Evolutionary conservation across 2,329 filamentous ascomycete species (phyloP), one percentile per base, ranked within the genome.

Genomic region (Paramyrothecium roridum): DNA sequence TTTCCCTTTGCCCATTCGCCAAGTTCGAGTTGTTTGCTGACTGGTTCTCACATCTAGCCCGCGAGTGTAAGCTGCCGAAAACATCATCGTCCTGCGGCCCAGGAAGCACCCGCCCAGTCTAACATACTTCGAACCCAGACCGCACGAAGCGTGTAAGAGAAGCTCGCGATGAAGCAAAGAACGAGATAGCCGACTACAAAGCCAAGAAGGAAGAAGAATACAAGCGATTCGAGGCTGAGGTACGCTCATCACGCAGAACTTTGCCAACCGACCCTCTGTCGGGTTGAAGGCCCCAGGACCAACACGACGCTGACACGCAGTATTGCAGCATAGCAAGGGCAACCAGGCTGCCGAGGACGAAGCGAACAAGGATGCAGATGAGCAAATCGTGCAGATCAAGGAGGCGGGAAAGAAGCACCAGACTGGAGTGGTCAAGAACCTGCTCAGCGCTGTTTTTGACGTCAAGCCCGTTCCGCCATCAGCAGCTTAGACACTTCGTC

Each of bases 101-200:
- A 30, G 26, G 26, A 30, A 10, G 26, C 26, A 30, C 10, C 26
- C 26, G 26, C 26, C 26, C 26, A 4, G 6, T 30, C 26, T 30
- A 30, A 30, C 26, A 30, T 30, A 10, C 10, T 30, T 30, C 26
- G 26, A 30, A 34, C 58, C 23, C 61, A 74, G 71, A 70, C 83
- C 92, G 95, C 70, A 97, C 95, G 59, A 97, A 97, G 82, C 88
- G 92, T 71, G 91, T 99, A 77, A 96, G 91, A 78, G 95, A 98
- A 79, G 95, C 95, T 61, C 90, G 93, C 70, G 87, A 90, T 70
- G 95, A 99, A 76, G 95, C 95, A 60, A 96, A 97, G 79, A 96
- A 96, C 78, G 93, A 99, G 75, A 96, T 99, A 69, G 90, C 96
- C 63, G 89, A 91, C 55, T 98, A 99, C 81, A 86, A 87, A 72